Conservation (phyloP, 2,329 filamentous ascomycete genomes). For the Raffaelea arxii region DNA sequence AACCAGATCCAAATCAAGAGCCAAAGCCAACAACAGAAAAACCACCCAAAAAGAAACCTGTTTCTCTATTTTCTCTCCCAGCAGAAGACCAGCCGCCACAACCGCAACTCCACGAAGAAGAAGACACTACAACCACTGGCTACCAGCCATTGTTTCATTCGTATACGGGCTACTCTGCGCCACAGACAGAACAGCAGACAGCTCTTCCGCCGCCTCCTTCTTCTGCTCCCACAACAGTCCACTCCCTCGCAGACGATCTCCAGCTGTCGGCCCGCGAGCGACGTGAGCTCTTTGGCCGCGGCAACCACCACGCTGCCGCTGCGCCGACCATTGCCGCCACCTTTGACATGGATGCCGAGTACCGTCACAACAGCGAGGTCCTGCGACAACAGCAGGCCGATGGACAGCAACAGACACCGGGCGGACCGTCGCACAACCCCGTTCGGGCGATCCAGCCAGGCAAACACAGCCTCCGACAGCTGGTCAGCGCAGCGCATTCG, state of each 20-base stretch:
- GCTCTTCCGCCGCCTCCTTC: slow-evolving; percentile 6
- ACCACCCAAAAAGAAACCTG: slow-evolving; percentile 46
- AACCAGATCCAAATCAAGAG: background rate
- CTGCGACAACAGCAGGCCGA: slow-evolving; percentile 60
- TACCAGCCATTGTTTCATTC: slow-evolving; percentile 44
- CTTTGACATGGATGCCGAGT: slow-evolving; percentile 85
- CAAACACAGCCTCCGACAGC: slow-evolving; percentile 81
- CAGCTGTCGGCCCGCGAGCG: slow-evolving; percentile 68
- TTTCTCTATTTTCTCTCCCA: slow-evolving; percentile 61
- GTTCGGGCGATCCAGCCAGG: slow-evolving; percentile 74
- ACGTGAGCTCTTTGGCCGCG: slow-evolving; percentile 77
- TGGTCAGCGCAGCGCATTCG: slow-evolving; percentile 72
- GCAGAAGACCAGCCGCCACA: slow-evolving; percentile 19
- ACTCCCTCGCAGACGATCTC: slow-evolving; percentile 63
- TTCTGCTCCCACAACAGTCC: slow-evolving; percentile 42
- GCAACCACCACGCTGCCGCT: slow-evolving; percentile 24
- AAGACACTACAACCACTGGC: too few relatives aligned
- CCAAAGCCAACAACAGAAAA: slow-evolving; percentile 6
- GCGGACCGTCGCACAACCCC: slow-evolving; percentile 71
- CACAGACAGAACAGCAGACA: slow-evolving; percentile 6
- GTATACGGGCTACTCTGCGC: slow-evolving; percentile 14
- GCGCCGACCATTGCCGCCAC: slow-evolving; percentile 62
- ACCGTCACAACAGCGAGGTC: slow-evolving; percentile 73
- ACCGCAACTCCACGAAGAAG: slow-evolving; percentile 11
- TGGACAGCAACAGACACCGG: slow-evolving; percentile 58